These are phyloP conservation scores for Yamadazyma pseudoaaseri DNA, from an alignment of 1,139 yeast genomes.

Conservation along the genomic window DNA sequence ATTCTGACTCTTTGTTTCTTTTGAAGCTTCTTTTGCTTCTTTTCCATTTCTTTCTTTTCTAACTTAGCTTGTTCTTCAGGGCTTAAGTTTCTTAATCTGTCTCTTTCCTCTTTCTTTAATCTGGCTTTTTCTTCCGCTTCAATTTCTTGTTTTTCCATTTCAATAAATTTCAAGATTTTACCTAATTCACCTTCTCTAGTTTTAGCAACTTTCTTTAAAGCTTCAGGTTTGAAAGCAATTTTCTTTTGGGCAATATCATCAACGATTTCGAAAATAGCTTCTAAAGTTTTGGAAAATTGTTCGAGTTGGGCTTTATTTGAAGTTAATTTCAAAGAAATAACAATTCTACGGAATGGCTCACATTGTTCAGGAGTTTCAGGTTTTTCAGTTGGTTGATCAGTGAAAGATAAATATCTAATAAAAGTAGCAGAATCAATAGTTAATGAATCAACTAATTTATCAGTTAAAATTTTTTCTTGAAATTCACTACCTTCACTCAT, in stretches of 20 bases:
- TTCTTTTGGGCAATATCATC: constrained; percentile 51
- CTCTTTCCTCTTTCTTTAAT: constrained; percentile 61
- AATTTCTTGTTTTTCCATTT: constrained; percentile 65
- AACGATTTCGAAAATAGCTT: constrained; percentile 51
- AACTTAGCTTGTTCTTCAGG: constrained; percentile 74
- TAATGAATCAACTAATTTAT: constrained; percentile 48
- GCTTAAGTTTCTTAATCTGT: constrained; percentile 53
- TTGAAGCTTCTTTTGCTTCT: constrained; percentile 41
- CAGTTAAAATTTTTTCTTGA: constrained; percentile 60
- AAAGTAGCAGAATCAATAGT: constrained; percentile 46
- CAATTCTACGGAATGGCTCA: constrained; percentile 53
- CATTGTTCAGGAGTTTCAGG: constrained; percentile 58
- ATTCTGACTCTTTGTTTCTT: constrained; percentile 42
- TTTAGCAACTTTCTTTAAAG: constrained; percentile 69
- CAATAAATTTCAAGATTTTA: constrained; percentile 59
- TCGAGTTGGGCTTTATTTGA: constrained; percentile 43
- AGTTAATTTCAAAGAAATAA: constrained; percentile 52
- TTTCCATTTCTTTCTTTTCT: constrained; percentile 60
- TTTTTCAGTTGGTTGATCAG: constrained; percentile 74
- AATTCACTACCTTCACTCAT: constrained; percentile 89
- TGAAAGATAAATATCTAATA: constrained; percentile 68
- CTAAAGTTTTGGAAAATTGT: constrained; percentile 48
- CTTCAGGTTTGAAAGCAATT: constrained; percentile 59
- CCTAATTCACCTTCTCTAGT: constrained; percentile 69
- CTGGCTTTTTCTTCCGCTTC: constrained; percentile 67